Evolutionary conservation across 2,329 filamentous ascomycete species (phyloP), one percentile per base, ranked within the genome.

Genomic region (Waltergamsia citrina): DNA sequence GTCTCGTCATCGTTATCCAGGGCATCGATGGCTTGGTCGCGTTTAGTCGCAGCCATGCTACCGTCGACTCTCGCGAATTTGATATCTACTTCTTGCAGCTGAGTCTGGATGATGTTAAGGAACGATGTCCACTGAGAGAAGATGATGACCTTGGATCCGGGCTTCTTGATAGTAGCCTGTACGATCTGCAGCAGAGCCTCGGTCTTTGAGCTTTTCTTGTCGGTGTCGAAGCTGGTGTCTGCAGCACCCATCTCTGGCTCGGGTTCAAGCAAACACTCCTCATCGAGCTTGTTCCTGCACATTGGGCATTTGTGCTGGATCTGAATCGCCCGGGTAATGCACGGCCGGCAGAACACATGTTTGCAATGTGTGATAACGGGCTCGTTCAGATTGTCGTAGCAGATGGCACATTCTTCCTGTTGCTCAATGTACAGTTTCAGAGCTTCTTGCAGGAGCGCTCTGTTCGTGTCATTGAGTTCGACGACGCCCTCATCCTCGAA

Each of bases 341-440:
- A 94, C 5, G 63, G 59, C 16, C 64, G 66, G 43, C 86, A 87
- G 54, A 87, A 94, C 2, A 78, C 66, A 52, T 94, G 87, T 18
- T 83, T 85, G 57, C 87, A 94, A 31, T 78, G 74, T 1, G 86
- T 94, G 46, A 94, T 93, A 34, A 92, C 75, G 0, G 87, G 85
- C 4, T 73, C 63, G 18, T 75, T 74, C 3, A 90, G 65, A 0
- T 65, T 61, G 20, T 93, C 85, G 21, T 88, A 71, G 53, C 88
- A 94, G 33, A 94, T 73, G 1, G 84, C 69, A 48, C 88, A 94
- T 39, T 88, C 80, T 45, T 94, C 87, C 40, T 85, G 82, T 29
- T 69, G 81, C 42, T 93, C 85, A 35, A 90, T 81, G 41, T 76
- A 78, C 7, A 93, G 64, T 39, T 83, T 77, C 4, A 94, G 68